phyloP scores from a whole-genome alignment of 768 basidiomycete genomes.

The Amanita polypyramis region DNA sequence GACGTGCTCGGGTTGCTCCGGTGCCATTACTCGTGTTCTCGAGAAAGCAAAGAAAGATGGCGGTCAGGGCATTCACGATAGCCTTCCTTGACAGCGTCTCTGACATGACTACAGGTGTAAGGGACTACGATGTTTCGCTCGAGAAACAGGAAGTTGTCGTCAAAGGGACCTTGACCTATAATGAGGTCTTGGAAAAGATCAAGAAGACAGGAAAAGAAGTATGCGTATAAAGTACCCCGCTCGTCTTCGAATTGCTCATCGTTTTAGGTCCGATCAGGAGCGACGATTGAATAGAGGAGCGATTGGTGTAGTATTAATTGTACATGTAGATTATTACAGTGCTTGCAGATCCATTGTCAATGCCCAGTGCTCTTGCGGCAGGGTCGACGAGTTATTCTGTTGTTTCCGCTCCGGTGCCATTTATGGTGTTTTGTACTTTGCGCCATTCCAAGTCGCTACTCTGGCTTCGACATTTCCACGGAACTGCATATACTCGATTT shows the following conservation, averaged over 20 bases:
- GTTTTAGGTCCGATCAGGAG: constrained; percentile 33
- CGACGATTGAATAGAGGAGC: constrained; percentile 22
- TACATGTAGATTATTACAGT: background rate
- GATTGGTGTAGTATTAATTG: background rate
- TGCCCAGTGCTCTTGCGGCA: too few species aligned
- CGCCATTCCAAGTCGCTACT: background rate
- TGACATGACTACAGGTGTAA: constrained; percentile 34
- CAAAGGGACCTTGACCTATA: constrained; percentile 47
- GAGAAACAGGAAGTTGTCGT: constrained; percentile 69
- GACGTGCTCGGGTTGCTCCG: constrained; percentile 82
- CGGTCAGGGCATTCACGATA: constrained; percentile 4
- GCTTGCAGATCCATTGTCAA: background rate
- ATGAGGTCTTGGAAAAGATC: constrained; percentile 60
- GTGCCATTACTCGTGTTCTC: constrained; percentile 68
- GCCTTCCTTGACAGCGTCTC: background rate
- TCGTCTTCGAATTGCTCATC: background rate
- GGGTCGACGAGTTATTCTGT: background rate
- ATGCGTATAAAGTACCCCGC: background rate
- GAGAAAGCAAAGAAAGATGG: constrained; percentile 49
- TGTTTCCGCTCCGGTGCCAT: background rate
- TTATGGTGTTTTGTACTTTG: constrained; percentile 1
- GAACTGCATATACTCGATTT: background rate
- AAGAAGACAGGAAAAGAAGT: constrained; percentile 93
- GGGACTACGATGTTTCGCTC: constrained; percentile 49
- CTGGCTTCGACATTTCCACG: background rate